Evolutionary conservation across 2,329 filamentous ascomycete species (phyloP).

Genomic region (Gnomoniopsis smithogilvyi): DNA sequence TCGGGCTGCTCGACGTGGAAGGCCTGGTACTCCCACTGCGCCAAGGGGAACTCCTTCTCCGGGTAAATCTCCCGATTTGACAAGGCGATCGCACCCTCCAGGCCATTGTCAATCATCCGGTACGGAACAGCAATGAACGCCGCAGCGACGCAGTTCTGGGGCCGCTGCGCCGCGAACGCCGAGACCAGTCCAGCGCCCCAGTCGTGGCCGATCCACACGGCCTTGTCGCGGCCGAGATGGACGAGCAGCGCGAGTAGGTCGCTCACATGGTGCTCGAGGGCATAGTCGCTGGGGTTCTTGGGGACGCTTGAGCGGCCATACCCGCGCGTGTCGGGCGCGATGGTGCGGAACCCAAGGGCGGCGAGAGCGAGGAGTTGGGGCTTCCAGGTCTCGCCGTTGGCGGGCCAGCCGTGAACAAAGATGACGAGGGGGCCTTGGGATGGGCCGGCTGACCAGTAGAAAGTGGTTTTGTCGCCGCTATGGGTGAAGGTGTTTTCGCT

Average conservation of each 20-base stretch:
- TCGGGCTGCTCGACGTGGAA: slow-evolving; percentile 27
- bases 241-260: slow-evolving; percentile 32
- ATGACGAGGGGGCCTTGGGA: slow-evolving; percentile 26
- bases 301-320: slow-evolving; percentile 34
- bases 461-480: slow-evolving; percentile 25
- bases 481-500: slow-evolving; percentile 17
- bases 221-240: slow-evolving; percentile 29
- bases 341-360: slow-evolving; percentile 28
- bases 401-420: slow-evolving; percentile 36
- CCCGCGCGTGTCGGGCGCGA: slow-evolving; percentile 33
- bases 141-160: slow-evolving; percentile 24
- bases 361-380: slow-evolving; percentile 27
- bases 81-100: slow-evolving; percentile 30
- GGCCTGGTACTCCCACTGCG: slow-evolving; percentile 30
- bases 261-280: slow-evolving; percentile 28
- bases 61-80: slow-evolving; percentile 44
- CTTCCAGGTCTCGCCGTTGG: slow-evolving; percentile 30
- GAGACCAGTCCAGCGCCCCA: slow-evolving; percentile 30
- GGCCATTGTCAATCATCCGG: slow-evolving; percentile 35
- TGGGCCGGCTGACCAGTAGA: slow-evolving; percentile 26
- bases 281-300: slow-evolving; percentile 26
- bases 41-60: slow-evolving; percentile 34
- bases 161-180: slow-evolving; percentile 27
- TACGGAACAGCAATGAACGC: slow-evolving; percentile 37
- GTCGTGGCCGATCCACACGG: slow-evolving; percentile 47